Percentiles rank a stretch among this genome's conserved stretches.
Conservation (phyloP, 202 grass and related monocot genomes). For the Elaeis oleifera region DNA sequence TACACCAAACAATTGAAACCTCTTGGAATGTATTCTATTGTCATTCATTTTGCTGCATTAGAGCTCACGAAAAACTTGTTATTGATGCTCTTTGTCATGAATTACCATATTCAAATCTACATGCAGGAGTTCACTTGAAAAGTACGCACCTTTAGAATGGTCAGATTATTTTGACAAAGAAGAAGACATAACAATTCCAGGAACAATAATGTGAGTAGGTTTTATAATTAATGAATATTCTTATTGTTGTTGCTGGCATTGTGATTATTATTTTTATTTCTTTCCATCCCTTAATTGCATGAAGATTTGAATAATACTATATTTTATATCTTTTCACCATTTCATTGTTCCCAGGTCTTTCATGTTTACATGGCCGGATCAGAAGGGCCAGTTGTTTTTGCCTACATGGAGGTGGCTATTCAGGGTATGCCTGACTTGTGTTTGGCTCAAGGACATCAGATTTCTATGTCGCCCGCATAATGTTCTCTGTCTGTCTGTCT, state of each 20-base stretch:
- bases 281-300: too few relatives aligned
- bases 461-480: slow-evolving; percentile 3
- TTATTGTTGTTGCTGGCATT: too few relatives aligned
- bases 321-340: neutral
- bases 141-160: slow-evolving; percentile 78
- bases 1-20: too few relatives aligned
- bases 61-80: too few relatives aligned
- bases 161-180: slow-evolving; percentile 83
- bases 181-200: slow-evolving; percentile 56
- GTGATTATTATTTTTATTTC: too few relatives aligned
- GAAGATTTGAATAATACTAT: neutral
- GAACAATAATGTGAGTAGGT: neutral
- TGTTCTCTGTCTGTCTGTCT: too few relatives aligned
- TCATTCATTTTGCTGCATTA: too few relatives aligned
- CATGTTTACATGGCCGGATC: slow-evolving; percentile 69
- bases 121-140: slow-evolving; percentile 63
- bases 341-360: slow-evolving; percentile 43
- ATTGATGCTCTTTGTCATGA: too few relatives aligned
- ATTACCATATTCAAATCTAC: slow-evolving; percentile 1
- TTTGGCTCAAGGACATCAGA: too few relatives aligned
- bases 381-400: slow-evolving; percentile 87
- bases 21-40: too few relatives aligned
- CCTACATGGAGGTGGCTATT: slow-evolving; percentile 95
- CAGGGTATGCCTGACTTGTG: slow-evolving; percentile 41
- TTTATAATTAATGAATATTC: too few relatives aligned